These are phyloP conservation scores for Terana coerulea DNA, from an alignment of 768 basidiomycete species.

Conservation along the genomic window DNA sequence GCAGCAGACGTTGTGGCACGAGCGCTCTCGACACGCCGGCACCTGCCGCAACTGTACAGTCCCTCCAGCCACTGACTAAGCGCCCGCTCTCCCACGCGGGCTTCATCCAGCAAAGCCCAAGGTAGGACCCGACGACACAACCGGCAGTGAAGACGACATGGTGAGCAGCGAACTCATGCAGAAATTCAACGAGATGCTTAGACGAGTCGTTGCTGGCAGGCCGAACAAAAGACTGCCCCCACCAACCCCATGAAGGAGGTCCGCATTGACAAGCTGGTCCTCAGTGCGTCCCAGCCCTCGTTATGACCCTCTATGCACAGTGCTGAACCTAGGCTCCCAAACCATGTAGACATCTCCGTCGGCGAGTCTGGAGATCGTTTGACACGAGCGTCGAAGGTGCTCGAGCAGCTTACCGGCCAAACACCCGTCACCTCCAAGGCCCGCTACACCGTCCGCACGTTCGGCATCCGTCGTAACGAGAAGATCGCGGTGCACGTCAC, in stretches of 20 bases:
- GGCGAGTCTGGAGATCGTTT: conserved; percentile 99
- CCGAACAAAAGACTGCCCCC: conserved; percentile 85
- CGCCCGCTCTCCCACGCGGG: not conserved
- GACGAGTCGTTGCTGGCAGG: conserved; percentile 39
- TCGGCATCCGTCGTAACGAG: conserved; percentile 99
- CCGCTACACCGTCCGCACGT: conserved; percentile 98
- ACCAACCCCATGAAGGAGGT: conserved; percentile 96
- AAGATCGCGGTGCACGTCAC: conserved; percentile 99
- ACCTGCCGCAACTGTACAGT: conserved; percentile 4
- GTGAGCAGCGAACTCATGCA: conserved; percentile 8
- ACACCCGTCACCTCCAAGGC: conserved; percentile 99
- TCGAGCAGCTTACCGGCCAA: conserved; percentile 99
- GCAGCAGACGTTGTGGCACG: no score
- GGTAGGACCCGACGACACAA: conserved; percentile 18
- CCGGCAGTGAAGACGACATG: conserved; percentile 18
- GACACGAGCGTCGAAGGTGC: conserved; percentile 97
- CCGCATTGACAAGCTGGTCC: conserved; percentile 96
- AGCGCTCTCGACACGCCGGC: not conserved
- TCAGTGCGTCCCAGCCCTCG: conserved; percentile 70
- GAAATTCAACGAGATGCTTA: not conserved
- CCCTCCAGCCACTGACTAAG: conserved; percentile 2
- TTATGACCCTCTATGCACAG: conserved; percentile 5
- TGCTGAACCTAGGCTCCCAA: conserved; percentile 10
- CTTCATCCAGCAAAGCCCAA: conserved; percentile 8
- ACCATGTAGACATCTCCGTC: conserved; percentile 88